Conservation (phyloP, 192 early-diverging fungal genomes). For the Coemansia sp. region DNA sequence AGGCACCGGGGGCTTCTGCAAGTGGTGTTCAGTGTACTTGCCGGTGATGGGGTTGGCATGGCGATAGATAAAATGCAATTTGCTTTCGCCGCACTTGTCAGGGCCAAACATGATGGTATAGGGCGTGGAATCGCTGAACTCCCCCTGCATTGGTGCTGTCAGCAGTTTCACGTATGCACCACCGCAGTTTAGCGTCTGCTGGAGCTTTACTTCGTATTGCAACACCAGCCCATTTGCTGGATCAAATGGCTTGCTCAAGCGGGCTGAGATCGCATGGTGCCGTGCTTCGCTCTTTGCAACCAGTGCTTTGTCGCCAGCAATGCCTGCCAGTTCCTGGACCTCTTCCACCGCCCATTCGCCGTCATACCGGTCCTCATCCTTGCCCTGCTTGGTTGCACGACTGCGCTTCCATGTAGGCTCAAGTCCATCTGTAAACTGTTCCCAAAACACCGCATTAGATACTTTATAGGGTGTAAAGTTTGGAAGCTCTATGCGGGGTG, state of each 20-base stretch:
- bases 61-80: conserved; percentile 90
- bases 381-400: conserved; percentile 32
- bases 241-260: conserved; percentile 68
- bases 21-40: conserved; percentile 82
- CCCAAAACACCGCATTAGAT: conserved; percentile 39
- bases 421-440: conserved; percentile 31
- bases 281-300: conserved; percentile 78
- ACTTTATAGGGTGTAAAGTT: conserved; percentile 32
- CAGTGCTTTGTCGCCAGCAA: conserved; percentile 72
- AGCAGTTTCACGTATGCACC: conserved; percentile 89
- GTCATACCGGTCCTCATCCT: conserved; percentile 52
- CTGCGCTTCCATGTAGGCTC: conserved; percentile 36
- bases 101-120: conserved; percentile 94
- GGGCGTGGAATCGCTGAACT: conserved; percentile 67
- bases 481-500: conserved; percentile 16
- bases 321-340: conserved; percentile 55
- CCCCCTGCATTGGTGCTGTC: neutral
- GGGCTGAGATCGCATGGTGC: conserved; percentile 83
- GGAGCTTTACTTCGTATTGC: conserved; percentile 88
- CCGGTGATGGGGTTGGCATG: conserved; percentile 85
- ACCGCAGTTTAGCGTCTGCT: conserved; percentile 67
- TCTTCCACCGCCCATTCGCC: conserved; percentile 84
- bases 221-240: conserved; percentile 74
- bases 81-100: conserved; percentile 91
- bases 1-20: conserved; percentile 65